Evolutionary conservation across 2,329 filamentous ascomycete species (phyloP).

Genomic region (Harringtonia aguacate): DNA sequence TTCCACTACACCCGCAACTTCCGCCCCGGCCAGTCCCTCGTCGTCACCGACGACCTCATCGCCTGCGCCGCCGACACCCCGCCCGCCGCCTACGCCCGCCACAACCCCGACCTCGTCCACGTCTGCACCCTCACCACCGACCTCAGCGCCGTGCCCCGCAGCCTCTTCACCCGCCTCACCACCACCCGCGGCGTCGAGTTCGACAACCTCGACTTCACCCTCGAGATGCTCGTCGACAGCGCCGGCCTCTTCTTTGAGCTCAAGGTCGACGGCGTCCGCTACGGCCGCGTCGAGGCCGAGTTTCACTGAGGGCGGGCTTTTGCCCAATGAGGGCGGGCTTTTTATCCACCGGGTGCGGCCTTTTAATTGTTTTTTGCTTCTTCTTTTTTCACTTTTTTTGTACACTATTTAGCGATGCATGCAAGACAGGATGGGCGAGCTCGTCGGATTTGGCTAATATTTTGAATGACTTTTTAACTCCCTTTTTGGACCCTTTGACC

Average conservation of each 20-base stretch:
- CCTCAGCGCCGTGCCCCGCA: slow-evolving; percentile 62
- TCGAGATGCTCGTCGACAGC: slow-evolving; percentile 75
- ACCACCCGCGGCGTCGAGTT: slow-evolving; percentile 74
- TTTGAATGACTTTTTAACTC: too few species aligned
- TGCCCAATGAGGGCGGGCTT: too few species aligned
- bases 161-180: slow-evolving; percentile 62
- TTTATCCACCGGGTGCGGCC: too few species aligned
- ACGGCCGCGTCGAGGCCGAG: slow-evolving; percentile 67
- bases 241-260: slow-evolving; percentile 68
- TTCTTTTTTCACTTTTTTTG: not conserved
- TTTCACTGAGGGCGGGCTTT: slow-evolving; percentile 52
- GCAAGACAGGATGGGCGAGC: too few species aligned
- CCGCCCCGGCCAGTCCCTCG: slow-evolving; percentile 62
- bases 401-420: too few species aligned
- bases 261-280: slow-evolving; percentile 66
- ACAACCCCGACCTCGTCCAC: slow-evolving; percentile 43
- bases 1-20: slow-evolving; percentile 86
- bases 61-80: slow-evolving; percentile 61
- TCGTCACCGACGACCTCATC: slow-evolving; percentile 73
- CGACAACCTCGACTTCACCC: slow-evolving; percentile 70
- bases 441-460: too few species aligned
- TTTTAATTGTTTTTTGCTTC: not conserved
- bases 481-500: too few species aligned
- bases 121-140: slow-evolving; percentile 78
- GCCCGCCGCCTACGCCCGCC: slow-evolving; percentile 44